Percentiles rank a stretch among this genome's conserved stretches.
These are phyloP conservation scores for Xylaria polymorpha DNA, from an alignment of 2,329 filamentous ascomycete genomes.

Conservation along the genomic window DNA sequence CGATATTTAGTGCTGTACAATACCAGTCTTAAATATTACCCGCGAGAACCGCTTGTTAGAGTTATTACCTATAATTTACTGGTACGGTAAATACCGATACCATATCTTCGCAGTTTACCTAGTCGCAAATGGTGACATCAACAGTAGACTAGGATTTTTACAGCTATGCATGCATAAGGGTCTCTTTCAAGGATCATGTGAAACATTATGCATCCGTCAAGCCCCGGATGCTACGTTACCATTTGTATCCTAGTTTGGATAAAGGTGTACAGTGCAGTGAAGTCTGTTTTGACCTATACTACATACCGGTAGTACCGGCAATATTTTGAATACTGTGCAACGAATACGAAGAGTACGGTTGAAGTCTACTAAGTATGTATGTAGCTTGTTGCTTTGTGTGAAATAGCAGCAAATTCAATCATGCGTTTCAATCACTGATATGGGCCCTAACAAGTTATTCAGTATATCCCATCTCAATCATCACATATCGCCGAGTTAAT, in stretches of 20 bases:
- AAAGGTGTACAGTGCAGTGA: neutral
- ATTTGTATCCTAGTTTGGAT: neutral
- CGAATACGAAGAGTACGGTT: neutral
- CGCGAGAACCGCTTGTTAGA: constrained; percentile 1
- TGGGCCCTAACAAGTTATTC: neutral
- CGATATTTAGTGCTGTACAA: constrained; percentile 1
- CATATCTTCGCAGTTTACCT: neutral
- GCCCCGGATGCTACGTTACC: constrained; percentile 4
- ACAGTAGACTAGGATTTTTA: neutral
- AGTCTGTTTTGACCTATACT: constrained; percentile 1
- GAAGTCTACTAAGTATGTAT: neutral
- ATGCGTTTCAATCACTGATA: neutral
- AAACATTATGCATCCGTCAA: neutral
- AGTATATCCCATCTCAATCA: neutral
- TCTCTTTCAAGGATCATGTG: neutral
- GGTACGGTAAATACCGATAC: neutral
- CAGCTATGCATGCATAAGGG: neutral
- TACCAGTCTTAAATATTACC: neutral
- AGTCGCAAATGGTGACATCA: too few relatives aligned
- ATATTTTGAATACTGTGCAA: neutral
- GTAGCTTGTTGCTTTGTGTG: neutral
- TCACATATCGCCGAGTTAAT: neutral
- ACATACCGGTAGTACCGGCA: too few relatives aligned
- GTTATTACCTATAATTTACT: neutral
- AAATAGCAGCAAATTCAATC: neutral